These are phyloP conservation scores for Zygnema cylindricum DNA, from an alignment of 139 green algal species.

Conservation along the genomic window DNA sequence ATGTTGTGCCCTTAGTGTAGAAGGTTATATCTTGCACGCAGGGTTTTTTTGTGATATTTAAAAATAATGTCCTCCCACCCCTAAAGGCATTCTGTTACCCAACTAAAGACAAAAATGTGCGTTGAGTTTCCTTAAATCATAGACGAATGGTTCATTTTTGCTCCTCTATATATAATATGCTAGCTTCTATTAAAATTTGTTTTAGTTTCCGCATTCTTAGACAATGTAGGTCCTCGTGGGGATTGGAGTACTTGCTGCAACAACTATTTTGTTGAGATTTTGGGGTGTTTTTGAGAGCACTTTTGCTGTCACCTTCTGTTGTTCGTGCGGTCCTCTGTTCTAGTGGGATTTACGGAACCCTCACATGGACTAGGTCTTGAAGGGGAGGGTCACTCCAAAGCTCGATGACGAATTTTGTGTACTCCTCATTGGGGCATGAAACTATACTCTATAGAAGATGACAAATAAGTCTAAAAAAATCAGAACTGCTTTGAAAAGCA, in stretches of 20 bases:
- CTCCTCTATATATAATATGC: too few relatives aligned
- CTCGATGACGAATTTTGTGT: slow-evolving; percentile 38
- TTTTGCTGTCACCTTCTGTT: background rate
- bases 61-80: too few relatives aligned
- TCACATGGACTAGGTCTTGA: background rate
- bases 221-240: slow-evolving; percentile 25
- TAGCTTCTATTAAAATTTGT: too few relatives aligned
- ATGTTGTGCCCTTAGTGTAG: too few relatives aligned
- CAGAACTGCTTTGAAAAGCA: background rate
- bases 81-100: too few relatives aligned
- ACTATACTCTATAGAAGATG: slow-evolving; percentile 29
- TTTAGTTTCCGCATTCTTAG: too few relatives aligned
- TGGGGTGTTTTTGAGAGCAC: background rate
- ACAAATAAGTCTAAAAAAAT: background rate
- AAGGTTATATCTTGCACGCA: too few relatives aligned
- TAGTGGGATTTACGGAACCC: background rate
- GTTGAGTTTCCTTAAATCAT: too few relatives aligned
- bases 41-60: too few relatives aligned
- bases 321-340: background rate
- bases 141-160: too few relatives aligned
- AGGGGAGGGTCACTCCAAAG: slow-evolving; percentile 11
- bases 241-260: background rate
- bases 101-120: too few relatives aligned
- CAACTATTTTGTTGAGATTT: background rate
- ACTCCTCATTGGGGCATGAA: slow-evolving; percentile 20